These are phyloP conservation scores for Elaeis guineensis DNA, from an alignment of 176 grass and related monocot species.

Conservation along the genomic window DNA sequence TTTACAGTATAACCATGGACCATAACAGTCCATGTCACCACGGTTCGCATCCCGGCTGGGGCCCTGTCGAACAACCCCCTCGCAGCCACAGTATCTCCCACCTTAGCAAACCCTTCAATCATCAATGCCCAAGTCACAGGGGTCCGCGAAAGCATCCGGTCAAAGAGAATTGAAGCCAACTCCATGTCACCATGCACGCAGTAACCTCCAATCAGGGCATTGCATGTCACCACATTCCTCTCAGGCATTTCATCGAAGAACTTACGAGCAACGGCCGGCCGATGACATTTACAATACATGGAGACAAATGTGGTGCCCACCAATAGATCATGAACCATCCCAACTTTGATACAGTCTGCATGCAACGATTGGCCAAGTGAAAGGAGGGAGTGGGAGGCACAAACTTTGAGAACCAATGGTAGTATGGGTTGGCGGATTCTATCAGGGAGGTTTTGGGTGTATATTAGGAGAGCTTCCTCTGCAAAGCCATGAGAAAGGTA, in stretches of 20 bases:
- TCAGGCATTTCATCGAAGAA: constrained; percentile 44
- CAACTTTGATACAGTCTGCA: constrained; percentile 30
- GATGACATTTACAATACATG: constrained; percentile 39
- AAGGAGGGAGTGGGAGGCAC: neutral
- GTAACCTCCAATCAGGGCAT: constrained; percentile 45
- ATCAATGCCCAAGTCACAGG: constrained; percentile 32
- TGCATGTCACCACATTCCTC: constrained; percentile 32
- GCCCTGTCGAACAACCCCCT: constrained; percentile 31
- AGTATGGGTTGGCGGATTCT: constrained; percentile 25
- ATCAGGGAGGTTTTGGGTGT: constrained; percentile 23
- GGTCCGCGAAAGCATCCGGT: constrained; percentile 8
- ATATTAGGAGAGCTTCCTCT: constrained; percentile 31
- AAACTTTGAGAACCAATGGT: constrained; percentile 43
- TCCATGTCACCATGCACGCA: constrained; percentile 29
- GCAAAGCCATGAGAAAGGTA: constrained; percentile 28
- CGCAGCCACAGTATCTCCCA: constrained; percentile 26
- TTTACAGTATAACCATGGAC: constrained; percentile 34
- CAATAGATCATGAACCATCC: constrained; percentile 15
- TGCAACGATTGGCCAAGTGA: constrained; percentile 34
- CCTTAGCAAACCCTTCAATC: constrained; percentile 37
- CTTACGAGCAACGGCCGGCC: constrained; percentile 8
- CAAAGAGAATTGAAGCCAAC: constrained; percentile 25
- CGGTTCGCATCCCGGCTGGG: constrained; percentile 25
- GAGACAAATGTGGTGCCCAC: constrained; percentile 53
- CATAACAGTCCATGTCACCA: constrained; percentile 48